Evolutionary conservation across 2,329 filamentous ascomycete species (phyloP).

Genomic region (Leptographium lundbergii): DNA sequence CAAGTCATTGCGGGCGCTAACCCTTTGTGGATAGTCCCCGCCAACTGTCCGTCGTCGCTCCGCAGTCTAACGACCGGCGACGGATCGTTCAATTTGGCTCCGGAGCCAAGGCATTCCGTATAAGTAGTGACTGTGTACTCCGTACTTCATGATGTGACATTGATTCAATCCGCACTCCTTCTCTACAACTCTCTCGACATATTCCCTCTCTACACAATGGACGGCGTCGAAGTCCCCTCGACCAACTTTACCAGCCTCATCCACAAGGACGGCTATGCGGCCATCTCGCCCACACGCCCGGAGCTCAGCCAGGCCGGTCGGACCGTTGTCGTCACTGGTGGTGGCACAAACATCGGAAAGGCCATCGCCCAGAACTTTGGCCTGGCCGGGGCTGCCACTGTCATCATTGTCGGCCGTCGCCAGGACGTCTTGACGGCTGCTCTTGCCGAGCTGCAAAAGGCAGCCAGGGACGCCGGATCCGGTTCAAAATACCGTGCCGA

Average conservation of each 20-base stretch:
- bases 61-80: too few species aligned
- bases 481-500: neutral
- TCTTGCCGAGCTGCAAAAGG: neutral
- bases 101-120: too few species aligned
- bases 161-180: neutral
- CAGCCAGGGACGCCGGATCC: neutral
- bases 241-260: conserved; percentile 3
- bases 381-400: conserved; percentile 1
- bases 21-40: neutral
- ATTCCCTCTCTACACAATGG: too few species aligned
- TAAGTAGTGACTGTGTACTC: too few species aligned
- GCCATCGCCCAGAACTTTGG: conserved; percentile 8
- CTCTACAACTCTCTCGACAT: neutral
- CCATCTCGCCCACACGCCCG: conserved; percentile 23
- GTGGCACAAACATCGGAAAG: conserved; percentile 8
- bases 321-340: conserved; percentile 20
- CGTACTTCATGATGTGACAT: too few species aligned
- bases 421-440: conserved; percentile 2
- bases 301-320: conserved; percentile 27
- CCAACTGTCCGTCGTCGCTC: too few species aligned
- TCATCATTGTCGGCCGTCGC: conserved; percentile 9
- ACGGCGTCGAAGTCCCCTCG: neutral
- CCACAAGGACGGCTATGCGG: conserved; percentile 22
- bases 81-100: too few species aligned
- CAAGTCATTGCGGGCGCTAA: neutral